Base-by-base conservation (phyloP, 140 eudicot genomes). In the Anethum foeniculum region DNA sequence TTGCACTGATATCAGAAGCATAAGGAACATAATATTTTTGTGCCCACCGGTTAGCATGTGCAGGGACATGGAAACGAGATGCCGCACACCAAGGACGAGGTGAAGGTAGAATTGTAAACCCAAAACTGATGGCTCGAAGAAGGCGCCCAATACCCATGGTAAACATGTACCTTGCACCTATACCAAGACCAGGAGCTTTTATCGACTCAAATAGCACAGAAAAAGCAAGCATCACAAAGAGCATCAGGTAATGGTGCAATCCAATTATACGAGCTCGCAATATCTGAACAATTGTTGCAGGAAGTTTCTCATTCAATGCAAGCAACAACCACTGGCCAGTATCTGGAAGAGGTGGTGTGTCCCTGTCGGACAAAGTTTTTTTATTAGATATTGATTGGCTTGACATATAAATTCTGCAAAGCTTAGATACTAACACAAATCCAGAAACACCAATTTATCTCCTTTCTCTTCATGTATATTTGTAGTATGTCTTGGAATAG, bases 41-140 rank as follows among this genome's bases (percentile, higher is more conserved):
- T 15, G 90, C 97, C 99, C 99, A 95, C 10, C 48, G 90, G 83
- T 95, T 95, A 6, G 99, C 97, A 85, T 89, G 83, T 68, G 82
- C 58, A 67, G 99, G 99, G 79, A 92, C 93, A 48, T 83, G 88
- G 76, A 88, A 95, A 56, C 99, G 94, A 77, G 88, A 75, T 47
- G 95, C 82, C n/a, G 99, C 99, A 74, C 99, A 95, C 99, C 99
- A 95, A 44, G 97, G 97, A 56, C 99, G 89, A 34, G 99, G 89
- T 58, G 99, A 95, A 72, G 99, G 99, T 52, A 95, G 86, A 83
- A 95, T 95, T 13, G 99, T 95, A 19, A 97, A 92, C 71, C 88
- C 93, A 83, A 95, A 95, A 86, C 88, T 88, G 82, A 95, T 71
- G 82, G 93, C 90, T 71, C 97, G 89, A 71, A 95, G 88, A 62